Evolutionary conservation across 129 eudicot genomes (phyloP).

Genomic region (Chrysanthemum seticuspe): DNA sequence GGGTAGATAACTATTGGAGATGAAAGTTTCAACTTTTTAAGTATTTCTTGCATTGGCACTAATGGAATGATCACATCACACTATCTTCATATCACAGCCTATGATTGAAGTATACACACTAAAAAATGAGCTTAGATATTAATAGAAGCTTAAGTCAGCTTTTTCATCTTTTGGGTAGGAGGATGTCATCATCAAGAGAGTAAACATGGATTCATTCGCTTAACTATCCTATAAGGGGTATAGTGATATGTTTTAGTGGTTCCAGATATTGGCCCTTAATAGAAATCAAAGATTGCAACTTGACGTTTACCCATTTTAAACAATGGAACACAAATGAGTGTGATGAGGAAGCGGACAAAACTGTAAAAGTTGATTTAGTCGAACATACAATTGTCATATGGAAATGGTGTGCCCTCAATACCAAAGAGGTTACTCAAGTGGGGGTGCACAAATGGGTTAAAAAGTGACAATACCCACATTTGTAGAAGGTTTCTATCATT

Average conservation of each 20-base stretch:
- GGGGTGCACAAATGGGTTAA: constrained; percentile 76
- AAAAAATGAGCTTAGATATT: constrained; percentile 18
- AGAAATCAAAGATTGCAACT: neutral
- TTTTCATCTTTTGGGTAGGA: neutral
- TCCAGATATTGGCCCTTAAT: neutral
- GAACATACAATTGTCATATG: constrained; percentile 39
- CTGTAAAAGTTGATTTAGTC: constrained; percentile 38
- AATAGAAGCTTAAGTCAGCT: constrained; percentile 1
- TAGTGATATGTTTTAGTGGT: constrained; percentile 5
- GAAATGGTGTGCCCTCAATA: constrained; percentile 42
- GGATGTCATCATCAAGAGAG: neutral
- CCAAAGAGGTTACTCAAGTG: constrained; percentile 61
- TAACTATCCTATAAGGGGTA: neutral
- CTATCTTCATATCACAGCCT: constrained; percentile 4
- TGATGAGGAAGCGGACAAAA: constrained; percentile 23
- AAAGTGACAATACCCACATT: constrained; percentile 47
- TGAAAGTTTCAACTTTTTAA: constrained; percentile 13
- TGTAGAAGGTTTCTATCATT: constrained; percentile 33
- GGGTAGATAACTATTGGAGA: constrained; percentile 24
- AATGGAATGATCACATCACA: constrained; percentile 18
- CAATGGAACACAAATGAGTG: neutral
- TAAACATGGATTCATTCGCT: constrained; percentile 12
- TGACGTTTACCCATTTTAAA: no score
- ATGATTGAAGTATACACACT: constrained; percentile 9
- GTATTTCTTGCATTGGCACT: constrained; percentile 23